Evolutionary conservation across 495 filamentous ascomycete species (phyloP), one percentile per base, ranked within the genome.

Genomic region (Penicillium ucsense): DNA sequence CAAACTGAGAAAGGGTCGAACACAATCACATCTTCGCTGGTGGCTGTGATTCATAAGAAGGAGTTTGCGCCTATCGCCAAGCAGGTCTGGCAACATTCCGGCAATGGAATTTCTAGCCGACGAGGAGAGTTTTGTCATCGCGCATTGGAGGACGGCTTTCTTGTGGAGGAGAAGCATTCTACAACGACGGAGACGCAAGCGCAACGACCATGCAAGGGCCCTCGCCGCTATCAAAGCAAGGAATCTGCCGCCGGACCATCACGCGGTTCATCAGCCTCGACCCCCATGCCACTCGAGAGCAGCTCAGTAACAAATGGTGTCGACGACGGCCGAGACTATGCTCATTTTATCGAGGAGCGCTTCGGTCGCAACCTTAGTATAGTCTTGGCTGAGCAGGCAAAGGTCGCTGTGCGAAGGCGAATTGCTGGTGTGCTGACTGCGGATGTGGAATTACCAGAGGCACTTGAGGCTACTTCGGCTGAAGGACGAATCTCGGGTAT

Each of bases 11-110:
- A 55, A 8, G 57, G 60, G 34, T 50, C 53, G 31, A 57, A 43
- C 28, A 50, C 57, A 37, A 53, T 76, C 31, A 64, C 56, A 11
- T 73, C 83, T 6, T 66, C 71, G n/a, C 65, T 95, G 11, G 88
- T 80, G 3, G 82, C 81, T 37, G 79, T 95, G 6, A 55, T 96
- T 38, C 89, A 82, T 56, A 79, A 84, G 2, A 68, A 77, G 36
- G 75, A 82, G 27, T 63, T 77, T 29, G 84, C 80, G 45, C 61
- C 77, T 5, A 66, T 84, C 51, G 86, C 90, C 5, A 98, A 96
- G 59, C 75, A 84, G 52, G 95, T 90, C 57, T 98, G 92, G 92
- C 92, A 96, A 53, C 92, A 98, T 62, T 81, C 88, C 5, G 92
- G 92, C n/a, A 89, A 95, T 52, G 92, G 92, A 5, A 74, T 97